phyloP scores from a whole-genome alignment of 257 asterid species.

The Lycium ferocissimum region DNA sequence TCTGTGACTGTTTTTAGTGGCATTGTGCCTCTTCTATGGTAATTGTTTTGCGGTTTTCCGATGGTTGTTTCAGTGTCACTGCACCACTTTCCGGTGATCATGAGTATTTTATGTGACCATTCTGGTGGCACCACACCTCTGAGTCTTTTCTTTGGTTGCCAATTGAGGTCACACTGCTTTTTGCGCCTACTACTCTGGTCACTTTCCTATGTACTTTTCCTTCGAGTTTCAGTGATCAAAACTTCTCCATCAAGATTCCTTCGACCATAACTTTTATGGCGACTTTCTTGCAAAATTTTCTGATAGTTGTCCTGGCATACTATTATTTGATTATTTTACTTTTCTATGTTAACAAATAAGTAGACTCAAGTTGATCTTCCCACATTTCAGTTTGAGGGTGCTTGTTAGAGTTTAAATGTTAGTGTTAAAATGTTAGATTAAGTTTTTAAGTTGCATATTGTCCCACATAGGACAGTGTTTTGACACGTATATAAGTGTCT shows the following conservation, averaged over 20 bases:
- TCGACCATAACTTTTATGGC: neutral
- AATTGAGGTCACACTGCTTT: neutral
- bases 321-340: constrained; percentile 18
- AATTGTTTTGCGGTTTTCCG: neutral
- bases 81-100: neutral
- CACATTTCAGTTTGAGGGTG: neutral
- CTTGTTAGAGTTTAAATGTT: constrained; percentile 18
- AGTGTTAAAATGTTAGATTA: neutral
- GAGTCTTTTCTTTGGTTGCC: constrained; percentile 16
- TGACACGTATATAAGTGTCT: neutral
- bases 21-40: neutral
- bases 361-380: neutral
- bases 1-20: neutral
- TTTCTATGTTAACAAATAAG: neutral
- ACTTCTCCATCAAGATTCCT: constrained; percentile 3
- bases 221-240: neutral
- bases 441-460: neutral
- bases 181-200: neutral
- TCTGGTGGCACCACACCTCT: neutral
- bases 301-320: constrained; percentile 24
- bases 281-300: neutral
- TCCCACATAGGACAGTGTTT: neutral
- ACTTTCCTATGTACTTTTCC: neutral
- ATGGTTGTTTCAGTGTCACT: neutral
- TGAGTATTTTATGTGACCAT: neutral